phyloP scores from a whole-genome alignment of 805 yeast genomes.

The Metschnikowia bowlesiae region DNA sequence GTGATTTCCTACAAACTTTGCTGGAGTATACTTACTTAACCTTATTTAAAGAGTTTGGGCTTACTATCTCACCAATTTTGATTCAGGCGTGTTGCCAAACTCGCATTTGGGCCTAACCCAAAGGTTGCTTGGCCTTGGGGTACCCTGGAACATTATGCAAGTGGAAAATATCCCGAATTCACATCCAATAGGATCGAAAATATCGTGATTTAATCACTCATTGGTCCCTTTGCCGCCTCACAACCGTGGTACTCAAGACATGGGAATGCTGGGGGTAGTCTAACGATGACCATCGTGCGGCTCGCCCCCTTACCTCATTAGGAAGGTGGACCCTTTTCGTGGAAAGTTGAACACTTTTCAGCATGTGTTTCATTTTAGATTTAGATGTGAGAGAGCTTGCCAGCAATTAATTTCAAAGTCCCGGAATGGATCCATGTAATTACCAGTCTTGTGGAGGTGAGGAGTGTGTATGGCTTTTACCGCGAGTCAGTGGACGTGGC shows the following conservation, averaged over 20 bases:
- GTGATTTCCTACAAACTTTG: too few relatives aligned
- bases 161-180: not conserved
- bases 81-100: not conserved
- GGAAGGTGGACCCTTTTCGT: not conserved
- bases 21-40: not conserved
- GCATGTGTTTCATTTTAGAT: not conserved
- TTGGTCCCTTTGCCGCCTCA: not conserved
- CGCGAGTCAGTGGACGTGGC: conserved; percentile 4
- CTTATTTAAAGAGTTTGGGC: not conserved
- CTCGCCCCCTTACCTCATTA: conserved; percentile 9
- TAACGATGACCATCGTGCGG: conserved; percentile 23
- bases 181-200: not conserved
- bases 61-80: too few relatives aligned
- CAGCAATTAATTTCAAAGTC: too few relatives aligned
- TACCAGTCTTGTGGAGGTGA: not conserved
- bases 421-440: not conserved
- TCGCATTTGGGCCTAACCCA: not conserved
- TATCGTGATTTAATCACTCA: not conserved
- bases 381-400: too few relatives aligned
- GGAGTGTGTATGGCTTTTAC: not conserved
- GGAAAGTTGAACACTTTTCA: not conserved
- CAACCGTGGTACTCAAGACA: not conserved
- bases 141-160: not conserved
- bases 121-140: not conserved
- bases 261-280: not conserved